A percentile compares a stretch with the other conserved stretches of the same genome.
Conservation (phyloP, 2,329 filamentous ascomycete genomes). For the Arthrocladium fulminans region DNA sequence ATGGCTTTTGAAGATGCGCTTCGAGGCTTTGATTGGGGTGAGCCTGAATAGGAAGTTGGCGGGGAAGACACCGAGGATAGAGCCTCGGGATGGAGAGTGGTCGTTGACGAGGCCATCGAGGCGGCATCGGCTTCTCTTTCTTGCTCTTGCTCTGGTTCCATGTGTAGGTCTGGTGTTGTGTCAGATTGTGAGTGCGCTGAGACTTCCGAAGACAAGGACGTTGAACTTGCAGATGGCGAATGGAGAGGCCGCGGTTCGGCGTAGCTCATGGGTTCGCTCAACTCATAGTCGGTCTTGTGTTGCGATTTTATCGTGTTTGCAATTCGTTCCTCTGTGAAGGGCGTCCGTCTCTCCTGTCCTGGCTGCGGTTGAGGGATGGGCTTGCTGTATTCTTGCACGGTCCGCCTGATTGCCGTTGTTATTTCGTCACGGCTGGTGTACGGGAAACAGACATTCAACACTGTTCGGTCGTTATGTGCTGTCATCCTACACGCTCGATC, state of each 20-base stretch:
- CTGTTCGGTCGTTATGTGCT: conserved; percentile 68
- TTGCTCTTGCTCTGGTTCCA: not conserved
- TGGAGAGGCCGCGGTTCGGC: conserved; percentile 23
- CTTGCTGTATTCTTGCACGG: conserved; percentile 75
- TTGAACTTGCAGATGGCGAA: conserved; percentile 21
- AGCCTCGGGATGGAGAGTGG: conserved; percentile 12
- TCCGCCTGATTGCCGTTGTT: conserved; percentile 76
- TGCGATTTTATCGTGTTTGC: conserved; percentile 72
- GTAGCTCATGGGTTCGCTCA: conserved; percentile 25
- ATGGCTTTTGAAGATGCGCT: not conserved
- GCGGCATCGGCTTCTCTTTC: not conserved
- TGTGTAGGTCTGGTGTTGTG: conserved; percentile 34
- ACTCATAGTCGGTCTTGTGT: conserved; percentile 39
- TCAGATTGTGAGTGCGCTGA: conserved; percentile 47
- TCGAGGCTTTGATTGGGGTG: conserved; percentile 13
- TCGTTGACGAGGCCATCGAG: conserved; percentile 17
- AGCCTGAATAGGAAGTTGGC: conserved; percentile 10
- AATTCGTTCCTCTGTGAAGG: conserved; percentile 83
- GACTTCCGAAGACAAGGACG: conserved; percentile 19
- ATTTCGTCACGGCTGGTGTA: conserved; percentile 97
- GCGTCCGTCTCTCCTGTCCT: conserved; percentile 45
- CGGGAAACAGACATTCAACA: conserved; percentile 92
- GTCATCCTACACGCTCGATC: conserved; percentile 81
- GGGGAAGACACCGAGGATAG: conserved; percentile 13
- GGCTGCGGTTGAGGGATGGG: conserved; percentile 49